Conservation (phyloP, 768 basidiomycete species). For the Pulveroboletus sp. region DNA sequence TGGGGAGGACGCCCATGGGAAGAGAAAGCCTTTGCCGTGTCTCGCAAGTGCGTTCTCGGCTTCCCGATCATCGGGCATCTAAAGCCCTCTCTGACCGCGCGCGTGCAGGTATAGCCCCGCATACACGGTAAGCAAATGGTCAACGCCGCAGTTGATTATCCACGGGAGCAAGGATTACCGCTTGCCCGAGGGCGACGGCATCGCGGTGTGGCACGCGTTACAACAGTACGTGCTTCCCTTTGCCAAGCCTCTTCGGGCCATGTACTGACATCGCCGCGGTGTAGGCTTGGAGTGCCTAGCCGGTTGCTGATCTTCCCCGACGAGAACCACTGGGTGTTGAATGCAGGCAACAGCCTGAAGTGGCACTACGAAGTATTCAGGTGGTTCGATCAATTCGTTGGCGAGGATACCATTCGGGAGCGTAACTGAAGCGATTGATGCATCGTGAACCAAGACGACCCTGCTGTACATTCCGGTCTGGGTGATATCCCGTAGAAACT, state of each 20-base stretch:
- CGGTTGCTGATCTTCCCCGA: conserved; percentile 82
- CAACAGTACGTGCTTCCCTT: conserved; percentile 57
- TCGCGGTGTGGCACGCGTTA: conserved; percentile 80
- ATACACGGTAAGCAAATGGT: conserved; percentile 81
- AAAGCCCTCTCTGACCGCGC: not conserved
- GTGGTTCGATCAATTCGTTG: conserved; percentile 77
- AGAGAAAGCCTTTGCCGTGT: conserved; percentile 45
- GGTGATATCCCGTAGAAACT: not conserved
- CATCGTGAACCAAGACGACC: not conserved
- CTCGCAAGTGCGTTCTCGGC: conserved; percentile 46
- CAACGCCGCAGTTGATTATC: conserved; percentile 78
- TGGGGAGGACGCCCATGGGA: conserved; percentile 86
- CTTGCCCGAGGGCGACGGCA: conserved; percentile 79
- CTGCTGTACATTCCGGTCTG: not conserved
- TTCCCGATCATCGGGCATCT: not conserved
- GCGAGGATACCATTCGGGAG: conserved; percentile 18
- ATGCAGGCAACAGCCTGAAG: conserved; percentile 81
- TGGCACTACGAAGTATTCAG: conserved; percentile 95
- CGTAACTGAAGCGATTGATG: conserved; percentile 9
- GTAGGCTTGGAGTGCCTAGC: conserved; percentile 65
- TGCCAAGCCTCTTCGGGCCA: not conserved
- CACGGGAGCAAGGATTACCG: conserved; percentile 90
- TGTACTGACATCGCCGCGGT: not conserved
- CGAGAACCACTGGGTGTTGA: conserved; percentile 91
- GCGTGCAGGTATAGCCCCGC: conserved; percentile 64